These are phyloP conservation scores for Platanus orientalis DNA, from an alignment of 164 flowering plant genomes.

Conservation along the genomic window DNA sequence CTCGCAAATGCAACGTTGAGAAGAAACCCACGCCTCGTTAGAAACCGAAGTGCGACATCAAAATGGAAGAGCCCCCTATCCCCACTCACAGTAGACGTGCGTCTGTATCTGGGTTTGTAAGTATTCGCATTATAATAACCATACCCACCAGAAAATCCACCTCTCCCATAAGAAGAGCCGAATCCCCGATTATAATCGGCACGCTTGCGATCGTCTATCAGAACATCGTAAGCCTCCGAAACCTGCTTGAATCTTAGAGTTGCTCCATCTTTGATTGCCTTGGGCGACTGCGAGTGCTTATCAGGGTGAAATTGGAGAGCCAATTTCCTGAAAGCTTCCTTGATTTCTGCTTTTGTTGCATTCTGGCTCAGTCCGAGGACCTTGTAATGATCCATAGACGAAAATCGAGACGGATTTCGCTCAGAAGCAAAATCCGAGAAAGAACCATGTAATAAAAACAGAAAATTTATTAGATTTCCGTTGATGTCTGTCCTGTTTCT, in stretches of 20 bases:
- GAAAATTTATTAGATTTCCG: neutral
- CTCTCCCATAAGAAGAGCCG: neutral
- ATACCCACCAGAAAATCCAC: constrained; percentile 5
- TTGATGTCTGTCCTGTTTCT: no score
- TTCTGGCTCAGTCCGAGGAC: constrained; percentile 45
- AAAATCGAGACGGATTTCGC: neutral
- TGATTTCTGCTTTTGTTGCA: constrained; percentile 73
- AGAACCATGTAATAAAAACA: neutral
- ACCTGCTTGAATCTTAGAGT: constrained; percentile 60
- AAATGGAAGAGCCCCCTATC: constrained; percentile 17
- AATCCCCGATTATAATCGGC: constrained; percentile 44
- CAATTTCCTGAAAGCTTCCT: constrained; percentile 63
- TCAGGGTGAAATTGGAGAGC: constrained; percentile 85
- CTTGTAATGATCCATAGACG: constrained; percentile 63
- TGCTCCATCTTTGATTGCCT: constrained; percentile 40
- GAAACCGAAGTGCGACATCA: constrained; percentile 30
- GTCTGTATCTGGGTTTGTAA: constrained; percentile 12
- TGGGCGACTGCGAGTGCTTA: constrained; percentile 62
- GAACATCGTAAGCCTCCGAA: constrained; percentile 80
- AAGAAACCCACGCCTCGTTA: constrained; percentile 52
- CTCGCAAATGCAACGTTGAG: constrained; percentile 61
- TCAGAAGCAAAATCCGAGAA: neutral
- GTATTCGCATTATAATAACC: constrained; percentile 6
- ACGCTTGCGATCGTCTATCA: constrained; percentile 65
- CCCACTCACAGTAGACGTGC: constrained; percentile 1